A percentile compares a stretch with the other conserved stretches of the same genome.
phyloP scores from a whole-genome alignment of 2,329 filamentous ascomycete species.

The Biscogniauxia sp. region DNA sequence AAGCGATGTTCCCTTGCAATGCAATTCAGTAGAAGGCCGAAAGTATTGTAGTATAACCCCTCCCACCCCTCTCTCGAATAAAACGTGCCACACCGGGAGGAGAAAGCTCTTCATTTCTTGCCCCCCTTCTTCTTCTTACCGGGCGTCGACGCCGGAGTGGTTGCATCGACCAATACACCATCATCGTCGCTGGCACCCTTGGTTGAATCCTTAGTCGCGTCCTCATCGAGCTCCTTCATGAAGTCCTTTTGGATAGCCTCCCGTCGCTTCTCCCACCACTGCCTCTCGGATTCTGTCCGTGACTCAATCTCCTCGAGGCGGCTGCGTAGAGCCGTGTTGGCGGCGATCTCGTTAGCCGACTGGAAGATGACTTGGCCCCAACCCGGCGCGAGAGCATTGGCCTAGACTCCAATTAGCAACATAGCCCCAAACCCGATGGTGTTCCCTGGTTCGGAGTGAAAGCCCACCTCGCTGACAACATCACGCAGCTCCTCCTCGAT shows the following conservation, averaged over 20 bases:
- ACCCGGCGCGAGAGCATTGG: constrained; percentile 81
- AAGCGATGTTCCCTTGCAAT: neutral
- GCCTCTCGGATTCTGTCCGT: constrained; percentile 70
- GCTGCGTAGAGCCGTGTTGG: constrained; percentile 74
- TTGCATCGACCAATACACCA: constrained; percentile 70
- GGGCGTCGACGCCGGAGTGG: constrained; percentile 35
- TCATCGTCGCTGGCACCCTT: constrained; percentile 63
- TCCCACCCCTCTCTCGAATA: neutral
- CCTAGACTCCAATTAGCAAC: constrained; percentile 48
- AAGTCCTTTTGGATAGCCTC: constrained; percentile 71
- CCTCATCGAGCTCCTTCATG: constrained; percentile 78
- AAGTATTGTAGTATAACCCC: neutral
- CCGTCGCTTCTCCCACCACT: constrained; percentile 89
- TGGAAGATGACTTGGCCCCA: constrained; percentile 98
- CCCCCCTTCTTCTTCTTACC: constrained; percentile 61
- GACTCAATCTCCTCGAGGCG: constrained; percentile 73
- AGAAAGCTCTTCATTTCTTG: constrained; percentile 49
- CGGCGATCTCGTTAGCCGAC: constrained; percentile 91
- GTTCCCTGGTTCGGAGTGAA: neutral
- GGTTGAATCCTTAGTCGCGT: constrained; percentile 37
- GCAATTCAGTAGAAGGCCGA: neutral
- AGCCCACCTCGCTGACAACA: constrained; percentile 81
- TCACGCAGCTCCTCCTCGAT: constrained; percentile 95
- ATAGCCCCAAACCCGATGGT: neutral
- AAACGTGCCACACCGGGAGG: neutral